Percentiles rank a stretch among this genome's conserved stretches.
These are phyloP conservation scores for Trametes gibbosa DNA, from an alignment of 768 basidiomycete genomes.

Conservation along the genomic window DNA sequence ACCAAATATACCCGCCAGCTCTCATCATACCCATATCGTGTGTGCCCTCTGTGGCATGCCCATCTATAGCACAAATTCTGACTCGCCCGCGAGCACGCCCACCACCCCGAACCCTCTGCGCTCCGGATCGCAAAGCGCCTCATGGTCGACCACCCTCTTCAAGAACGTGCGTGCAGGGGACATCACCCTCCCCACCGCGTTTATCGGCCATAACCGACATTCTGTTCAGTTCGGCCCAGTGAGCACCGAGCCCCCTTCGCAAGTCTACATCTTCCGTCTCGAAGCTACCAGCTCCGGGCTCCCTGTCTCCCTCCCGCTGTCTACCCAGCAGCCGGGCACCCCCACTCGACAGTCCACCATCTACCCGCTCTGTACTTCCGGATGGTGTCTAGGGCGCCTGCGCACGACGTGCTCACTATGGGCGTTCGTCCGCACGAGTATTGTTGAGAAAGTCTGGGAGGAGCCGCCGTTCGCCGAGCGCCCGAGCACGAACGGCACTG, in stretches of 20 bases:
- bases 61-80: conserved; percentile 40
- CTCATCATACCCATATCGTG: conserved; percentile 49
- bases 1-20: conserved; percentile 43
- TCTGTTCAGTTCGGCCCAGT: conserved; percentile 26
- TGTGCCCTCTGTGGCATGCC: conserved; percentile 79
- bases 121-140: conserved; percentile 28
- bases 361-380: conserved; percentile 78
- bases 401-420: conserved; percentile 88
- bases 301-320: conserved; percentile 26
- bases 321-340: conserved; percentile 21
- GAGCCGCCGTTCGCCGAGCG: conserved; percentile 40
- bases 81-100: conserved; percentile 25
- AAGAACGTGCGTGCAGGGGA: conserved; percentile 47
- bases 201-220: conserved; percentile 4
- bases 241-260: conserved; percentile 31
- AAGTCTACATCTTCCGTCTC: conserved; percentile 72
- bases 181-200: conserved; percentile 17
- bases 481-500: conserved; percentile 11
- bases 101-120: conserved; percentile 36
- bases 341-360: conserved; percentile 40
- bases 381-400: conserved; percentile 85
- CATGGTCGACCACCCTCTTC: conserved; percentile 60
- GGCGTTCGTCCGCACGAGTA: conserved; percentile 79
- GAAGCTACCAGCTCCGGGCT: conserved; percentile 31
- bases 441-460: conserved; percentile 88